phyloP scores from a whole-genome alignment of 1,284 basidiomycete genomes.

The Coniferiporia weirii region DNA sequence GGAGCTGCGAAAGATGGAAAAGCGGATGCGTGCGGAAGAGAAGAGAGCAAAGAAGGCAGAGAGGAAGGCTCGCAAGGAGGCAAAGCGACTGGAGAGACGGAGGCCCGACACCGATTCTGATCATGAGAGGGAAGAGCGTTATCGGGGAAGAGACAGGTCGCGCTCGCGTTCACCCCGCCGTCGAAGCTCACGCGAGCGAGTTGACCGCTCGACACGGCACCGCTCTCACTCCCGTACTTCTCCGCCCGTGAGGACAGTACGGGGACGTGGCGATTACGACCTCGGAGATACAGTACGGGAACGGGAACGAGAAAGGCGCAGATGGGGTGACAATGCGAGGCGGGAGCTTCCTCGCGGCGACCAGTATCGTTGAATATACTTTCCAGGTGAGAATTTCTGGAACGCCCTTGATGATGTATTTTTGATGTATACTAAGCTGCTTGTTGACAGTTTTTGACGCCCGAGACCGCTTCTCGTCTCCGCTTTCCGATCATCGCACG shows the following conservation, averaged over 20 bases:
- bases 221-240: not conserved
- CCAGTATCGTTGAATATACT: constrained; percentile 1
- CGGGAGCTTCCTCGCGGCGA: constrained; percentile 1
- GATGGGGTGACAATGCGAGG: constrained; percentile 9
- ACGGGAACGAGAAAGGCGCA: constrained; percentile 9
- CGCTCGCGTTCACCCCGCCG: constrained; percentile 14
- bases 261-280: not conserved
- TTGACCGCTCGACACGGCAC: not conserved
- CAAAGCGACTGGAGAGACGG: constrained; percentile 4
- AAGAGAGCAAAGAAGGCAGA: constrained; percentile 20
- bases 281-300: constrained; percentile 5
- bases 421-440: not conserved
- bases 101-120: constrained; percentile 8
- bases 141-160: constrained; percentile 1
- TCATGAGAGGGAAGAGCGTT: constrained; percentile 7
- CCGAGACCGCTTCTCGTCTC: not conserved
- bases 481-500: not conserved
- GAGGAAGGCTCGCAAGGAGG: constrained; percentile 19
- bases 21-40: constrained; percentile 23
- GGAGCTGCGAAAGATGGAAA: constrained; percentile 23
- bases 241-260: constrained; percentile 1
- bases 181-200: constrained; percentile 4
- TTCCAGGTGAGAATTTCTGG: not conserved
- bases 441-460: not conserved
- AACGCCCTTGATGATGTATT: not conserved